These are phyloP conservation scores for Brettanomyces bruxellensis DNA, from an alignment of 805 yeast genomes.

Conservation along the genomic window DNA sequence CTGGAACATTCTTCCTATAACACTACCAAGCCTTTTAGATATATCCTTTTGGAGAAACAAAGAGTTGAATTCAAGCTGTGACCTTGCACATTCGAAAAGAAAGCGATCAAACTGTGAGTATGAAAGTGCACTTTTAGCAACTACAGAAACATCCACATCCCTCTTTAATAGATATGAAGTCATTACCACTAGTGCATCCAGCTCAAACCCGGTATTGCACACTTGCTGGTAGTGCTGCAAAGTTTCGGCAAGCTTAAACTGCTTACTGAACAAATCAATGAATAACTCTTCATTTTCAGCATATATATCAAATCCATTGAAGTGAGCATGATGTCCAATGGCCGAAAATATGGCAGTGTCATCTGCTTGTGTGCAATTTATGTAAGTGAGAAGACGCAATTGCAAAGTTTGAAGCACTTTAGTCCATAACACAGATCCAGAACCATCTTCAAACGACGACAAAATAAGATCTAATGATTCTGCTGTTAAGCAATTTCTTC, in stretches of 20 bases:
- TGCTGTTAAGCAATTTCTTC: slow-evolving; percentile 8
- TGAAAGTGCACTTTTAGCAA: slow-evolving; percentile 11
- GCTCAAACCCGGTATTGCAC: background rate
- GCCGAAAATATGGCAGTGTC: slow-evolving; percentile 25
- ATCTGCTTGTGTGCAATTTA: slow-evolving; percentile 21
- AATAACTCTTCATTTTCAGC: slow-evolving; percentile 31
- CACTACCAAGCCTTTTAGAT: slow-evolving; percentile 12
- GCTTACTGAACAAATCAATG: slow-evolving; percentile 16
- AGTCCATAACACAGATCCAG: slow-evolving; percentile 38
- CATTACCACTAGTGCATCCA: slow-evolving; percentile 11
- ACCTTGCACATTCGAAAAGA: slow-evolving; percentile 11
- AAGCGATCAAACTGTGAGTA: slow-evolving; percentile 10
- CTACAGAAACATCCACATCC: slow-evolving; percentile 1
- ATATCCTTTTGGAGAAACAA: slow-evolving; percentile 13
- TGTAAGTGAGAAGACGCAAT: slow-evolving; percentile 34
- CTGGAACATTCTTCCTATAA: slow-evolving; percentile 18
- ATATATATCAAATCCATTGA: slow-evolving; percentile 25
- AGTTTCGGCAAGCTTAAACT: slow-evolving; percentile 5
- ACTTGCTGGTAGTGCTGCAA: slow-evolving; percentile 5
- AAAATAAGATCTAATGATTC: slow-evolving; percentile 24
- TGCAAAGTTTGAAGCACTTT: slow-evolving; percentile 42
- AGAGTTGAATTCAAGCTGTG: slow-evolving; percentile 11
- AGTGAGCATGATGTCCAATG: slow-evolving; percentile 30
- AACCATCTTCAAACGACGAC: slow-evolving; percentile 24
- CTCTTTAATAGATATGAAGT: slow-evolving; percentile 10